These are phyloP conservation scores for Calonectria henricotiae DNA, from an alignment of 2,329 filamentous ascomycete genomes.

Conservation along the genomic window DNA sequence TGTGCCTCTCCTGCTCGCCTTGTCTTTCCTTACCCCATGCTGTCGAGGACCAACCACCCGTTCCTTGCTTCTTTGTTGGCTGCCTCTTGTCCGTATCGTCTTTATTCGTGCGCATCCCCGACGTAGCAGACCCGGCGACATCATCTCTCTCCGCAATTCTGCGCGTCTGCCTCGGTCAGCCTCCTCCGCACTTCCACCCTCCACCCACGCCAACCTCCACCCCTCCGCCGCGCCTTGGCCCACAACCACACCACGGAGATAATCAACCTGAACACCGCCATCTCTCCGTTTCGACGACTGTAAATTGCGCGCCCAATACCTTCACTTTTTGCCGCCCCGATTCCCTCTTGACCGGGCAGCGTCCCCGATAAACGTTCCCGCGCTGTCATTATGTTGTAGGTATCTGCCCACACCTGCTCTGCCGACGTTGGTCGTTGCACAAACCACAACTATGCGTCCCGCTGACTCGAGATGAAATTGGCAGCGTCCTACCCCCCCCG, in stretches of 20 bases:
- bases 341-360: constrained; percentile 13
- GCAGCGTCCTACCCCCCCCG: constrained; percentile 87
- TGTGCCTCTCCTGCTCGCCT: background rate
- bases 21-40: background rate
- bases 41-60: background rate
- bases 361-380: constrained; percentile 8
- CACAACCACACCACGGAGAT: constrained; percentile 14
- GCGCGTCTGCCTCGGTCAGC: constrained; percentile 33
- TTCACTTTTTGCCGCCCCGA: background rate
- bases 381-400: constrained; percentile 51
- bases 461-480: constrained; percentile 47
- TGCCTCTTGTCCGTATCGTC: background rate
- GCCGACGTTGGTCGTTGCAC: constrained; percentile 36
- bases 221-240: constrained; percentile 32
- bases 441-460: constrained; percentile 23
- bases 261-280: constrained; percentile 17
- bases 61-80: background rate
- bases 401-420: constrained; percentile 34
- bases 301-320: constrained; percentile 8
- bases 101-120: background rate
- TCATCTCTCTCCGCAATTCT: constrained; percentile 20
- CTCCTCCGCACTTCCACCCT: constrained; percentile 35
- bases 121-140: background rate
- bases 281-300: constrained; percentile 10
- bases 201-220: constrained; percentile 32